Base-by-base conservation (phyloP, 306 rosid species). In the Carpinus fangiana region DNA sequence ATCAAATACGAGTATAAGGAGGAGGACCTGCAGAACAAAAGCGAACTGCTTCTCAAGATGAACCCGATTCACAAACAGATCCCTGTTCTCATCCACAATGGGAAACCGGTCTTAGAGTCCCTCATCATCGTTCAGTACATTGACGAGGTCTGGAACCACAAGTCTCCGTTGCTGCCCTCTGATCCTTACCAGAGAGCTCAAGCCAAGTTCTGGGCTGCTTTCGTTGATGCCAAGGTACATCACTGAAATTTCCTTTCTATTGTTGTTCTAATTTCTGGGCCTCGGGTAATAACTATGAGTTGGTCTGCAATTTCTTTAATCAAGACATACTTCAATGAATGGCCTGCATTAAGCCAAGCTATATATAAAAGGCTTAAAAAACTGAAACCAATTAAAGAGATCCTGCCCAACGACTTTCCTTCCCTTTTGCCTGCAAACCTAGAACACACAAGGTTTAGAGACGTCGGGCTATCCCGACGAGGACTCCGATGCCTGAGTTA, bases 131-230 rank as follows among this genome's bases (percentile, higher is more conserved):
- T 82, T 46, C 52, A 82, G 60, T 85, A 85, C 26, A 75, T 87
- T 36, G 90, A 87, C 65, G 88, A 84, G 72, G 34, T 79, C 4
- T 79, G 90, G 90, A 82, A 66, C 28, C 82, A 82, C n/a, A 64
- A 26, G 3, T 5, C 59, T 28, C 75, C 84, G 14, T 47, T 78
- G 13, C 45, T 75, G 69, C 93, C 88, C 76, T 78, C 43, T 53
- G 79, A 67, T 67, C 86, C 86, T 75, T 79, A 70, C 9, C n/a
- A 52, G 28, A 71, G 75, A 64, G 74, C 84, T 51, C 82, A 82
- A 52, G 84, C 86, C 38, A 82, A 82, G 36, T 86, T 87, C 12
- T 87, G 86, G 88, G 90, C 79, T 70, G 86, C 84, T 82, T 87
- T 80, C 74, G 64, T 87, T 31, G 79, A 87, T 56, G 50, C 84